Evolutionary conservation across 169 alveolate genomes (phyloP).

Genomic region (Miamiensis avidus): DNA sequence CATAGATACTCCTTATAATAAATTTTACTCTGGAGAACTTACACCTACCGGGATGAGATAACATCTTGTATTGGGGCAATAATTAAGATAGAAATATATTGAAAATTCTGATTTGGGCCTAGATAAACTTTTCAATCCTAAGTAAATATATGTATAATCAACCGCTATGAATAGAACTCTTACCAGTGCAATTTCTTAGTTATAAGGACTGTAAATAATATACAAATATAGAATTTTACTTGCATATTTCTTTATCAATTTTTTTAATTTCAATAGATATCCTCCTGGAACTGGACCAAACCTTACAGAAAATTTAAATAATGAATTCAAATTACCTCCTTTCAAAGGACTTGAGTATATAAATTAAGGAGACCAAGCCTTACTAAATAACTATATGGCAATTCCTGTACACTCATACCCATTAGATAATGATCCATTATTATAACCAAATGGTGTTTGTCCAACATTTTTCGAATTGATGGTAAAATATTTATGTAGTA

Average conservation of each 20-base stretch:
- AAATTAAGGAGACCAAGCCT: neutral
- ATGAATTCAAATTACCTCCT: slow-evolving; percentile 21
- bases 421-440: neutral
- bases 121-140: slow-evolving; percentile 36
- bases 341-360: neutral
- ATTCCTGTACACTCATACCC: neutral
- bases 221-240: no score
- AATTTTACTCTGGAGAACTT: slow-evolving; percentile 13
- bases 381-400: neutral
- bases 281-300: slow-evolving; percentile 32
- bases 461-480: no score
- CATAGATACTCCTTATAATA: neutral
- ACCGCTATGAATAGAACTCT: slow-evolving; percentile 53
- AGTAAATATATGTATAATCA: slow-evolving; percentile 39
- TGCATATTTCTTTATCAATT: no score
- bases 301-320: slow-evolving; percentile 3
- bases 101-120: slow-evolving; percentile 21
- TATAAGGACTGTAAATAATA: slow-evolving; percentile 41
- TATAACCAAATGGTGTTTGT: neutral
- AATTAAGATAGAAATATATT: slow-evolving; percentile 34
- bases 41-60: slow-evolving; percentile 58
- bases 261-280: slow-evolving; percentile 3
- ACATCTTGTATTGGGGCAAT: slow-evolving; percentile 48
- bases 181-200: slow-evolving; percentile 49
- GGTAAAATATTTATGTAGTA: no score